These are phyloP conservation scores for Cymbidium sinense DNA, from an alignment of 106 monocot species.

Conservation along the genomic window DNA sequence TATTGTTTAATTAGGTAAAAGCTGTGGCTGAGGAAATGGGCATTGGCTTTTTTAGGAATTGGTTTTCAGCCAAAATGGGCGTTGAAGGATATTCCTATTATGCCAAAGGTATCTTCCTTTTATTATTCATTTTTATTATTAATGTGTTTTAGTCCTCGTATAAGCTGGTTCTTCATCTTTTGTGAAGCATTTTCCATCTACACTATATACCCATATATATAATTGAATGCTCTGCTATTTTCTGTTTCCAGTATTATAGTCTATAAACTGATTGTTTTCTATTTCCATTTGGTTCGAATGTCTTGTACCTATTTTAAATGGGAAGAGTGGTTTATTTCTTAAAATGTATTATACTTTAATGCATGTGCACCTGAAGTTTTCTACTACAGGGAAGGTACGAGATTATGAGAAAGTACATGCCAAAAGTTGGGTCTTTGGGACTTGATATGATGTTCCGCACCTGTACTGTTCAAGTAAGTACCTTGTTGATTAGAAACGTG, in stretches of 20 bases:
- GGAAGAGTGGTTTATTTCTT: background rate
- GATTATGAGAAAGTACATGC: constrained; percentile 98
- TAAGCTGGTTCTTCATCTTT: background rate
- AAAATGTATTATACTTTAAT: background rate
- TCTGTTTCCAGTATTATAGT: background rate
- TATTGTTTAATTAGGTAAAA: constrained; percentile 67
- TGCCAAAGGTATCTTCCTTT: constrained; percentile 80
- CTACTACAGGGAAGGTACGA: constrained; percentile 81
- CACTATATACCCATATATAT: background rate
- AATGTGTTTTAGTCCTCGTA: background rate
- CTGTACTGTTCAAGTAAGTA: constrained; percentile 89
- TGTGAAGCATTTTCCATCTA: background rate
- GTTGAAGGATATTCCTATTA: constrained; percentile 80
- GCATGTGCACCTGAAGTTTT: background rate
- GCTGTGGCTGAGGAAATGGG: constrained; percentile 95
- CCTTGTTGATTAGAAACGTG: background rate
- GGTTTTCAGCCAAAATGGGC: constrained; percentile 98
- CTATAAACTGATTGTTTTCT: background rate
- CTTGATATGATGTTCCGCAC: constrained; percentile 98
- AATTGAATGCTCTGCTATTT: background rate
- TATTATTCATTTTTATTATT: background rate
- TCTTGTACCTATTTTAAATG: background rate
- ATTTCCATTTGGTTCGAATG: background rate
- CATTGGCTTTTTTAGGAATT: constrained; percentile 93
- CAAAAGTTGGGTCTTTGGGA: constrained; percentile 97